Conservation (phyloP, 2,329 filamentous ascomycete species). For the Paracoccidioides brasiliensis region DNA sequence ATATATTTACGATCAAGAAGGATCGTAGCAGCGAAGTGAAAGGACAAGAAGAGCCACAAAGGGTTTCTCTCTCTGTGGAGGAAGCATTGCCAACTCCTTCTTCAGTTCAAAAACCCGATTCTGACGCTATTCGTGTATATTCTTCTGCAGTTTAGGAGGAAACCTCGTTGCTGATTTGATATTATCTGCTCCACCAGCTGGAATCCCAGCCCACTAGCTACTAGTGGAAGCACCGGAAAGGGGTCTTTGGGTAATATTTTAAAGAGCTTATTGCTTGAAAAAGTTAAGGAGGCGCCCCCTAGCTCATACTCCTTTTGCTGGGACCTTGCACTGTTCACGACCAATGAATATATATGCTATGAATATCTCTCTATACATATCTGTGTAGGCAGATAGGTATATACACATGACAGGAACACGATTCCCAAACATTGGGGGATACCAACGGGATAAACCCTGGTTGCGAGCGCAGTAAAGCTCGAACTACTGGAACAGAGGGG, state of each 20-base stretch:
- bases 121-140: background rate
- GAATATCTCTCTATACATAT: background rate
- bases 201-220: background rate
- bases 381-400: no score
- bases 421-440: background rate
- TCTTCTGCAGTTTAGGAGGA: background rate
- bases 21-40: background rate
- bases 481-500: background rate
- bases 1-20: constrained; percentile 1
- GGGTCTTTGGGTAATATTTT: background rate
- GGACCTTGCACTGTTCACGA: background rate
- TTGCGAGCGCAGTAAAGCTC: background rate
- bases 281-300: background rate
- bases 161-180: background rate
- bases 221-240: background rate
- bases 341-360: background rate
- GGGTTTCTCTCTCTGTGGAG: background rate
- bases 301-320: background rate
- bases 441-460: background rate
- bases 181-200: background rate
- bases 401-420: background rate
- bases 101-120: background rate
- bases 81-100: background rate
- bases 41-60: background rate
- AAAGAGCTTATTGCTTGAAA: background rate